Base-by-base conservation (phyloP, 306 rosid genomes). In the Trichosanthes truncata region DNA sequence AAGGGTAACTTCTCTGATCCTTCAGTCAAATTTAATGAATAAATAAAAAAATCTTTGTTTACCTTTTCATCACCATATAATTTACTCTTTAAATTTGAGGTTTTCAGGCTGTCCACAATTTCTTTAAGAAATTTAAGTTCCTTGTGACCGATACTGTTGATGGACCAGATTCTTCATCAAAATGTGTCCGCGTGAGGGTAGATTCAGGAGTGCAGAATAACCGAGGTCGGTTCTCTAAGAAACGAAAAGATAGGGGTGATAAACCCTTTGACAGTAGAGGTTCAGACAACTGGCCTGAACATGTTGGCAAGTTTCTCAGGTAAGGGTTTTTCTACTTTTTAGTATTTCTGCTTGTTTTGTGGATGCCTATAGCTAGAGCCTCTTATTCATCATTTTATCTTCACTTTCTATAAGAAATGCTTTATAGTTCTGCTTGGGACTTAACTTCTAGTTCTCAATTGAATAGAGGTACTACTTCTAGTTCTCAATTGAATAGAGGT, bases 241-340 rank as follows among this genome's bases (percentile, higher is more conserved):
- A 95, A 78, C 91, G 96, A 65, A 95, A 95, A 89, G 93, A 88
- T 80, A 90, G 96, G 82, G 91, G 86, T 35, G 92, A 80, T 78
- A 92, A 86, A 55, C 97, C 97, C 40, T 95, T 91, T 86, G 98
- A 95, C 82, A 91, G 98, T 81, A 89, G 97, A 82, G 98, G 98
- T 79, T 91, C 93, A 36, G 95, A 91, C 81, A 88, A 78, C 85
- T 95, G 98, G 98, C 86, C 88, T 40, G 93, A 89, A 71, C 78
- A 83, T 80, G 82, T 56, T 46, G 96, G 92, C 78, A 95, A 91
- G 83, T 95, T 95, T 87, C 93, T 92, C 15, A 89, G 91, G 98
- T 92, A 83, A 86, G 67, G 48, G 74, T 35, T 15, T 72, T 55
- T 52, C 43, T 56, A 6, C 31, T 12, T 36, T 74, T 49, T 49